Evolutionary conservation across 2,329 filamentous ascomycete species (phyloP).

Genomic region (Davidsoniella neocaledoniae): DNA sequence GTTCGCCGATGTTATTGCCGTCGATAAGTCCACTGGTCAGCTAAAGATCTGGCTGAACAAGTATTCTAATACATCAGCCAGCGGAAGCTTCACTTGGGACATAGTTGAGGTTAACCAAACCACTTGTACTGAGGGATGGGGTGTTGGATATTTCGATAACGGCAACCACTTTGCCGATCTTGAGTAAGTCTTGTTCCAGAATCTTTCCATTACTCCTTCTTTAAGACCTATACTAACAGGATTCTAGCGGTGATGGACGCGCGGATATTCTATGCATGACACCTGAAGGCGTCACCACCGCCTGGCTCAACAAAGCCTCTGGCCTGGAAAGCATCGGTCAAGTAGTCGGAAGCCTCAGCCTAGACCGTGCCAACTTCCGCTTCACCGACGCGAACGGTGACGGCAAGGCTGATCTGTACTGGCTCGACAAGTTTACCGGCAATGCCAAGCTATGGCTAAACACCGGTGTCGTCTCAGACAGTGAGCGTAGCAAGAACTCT

Average conservation of each 20-base stretch:
- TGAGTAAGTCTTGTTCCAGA: slow-evolving; percentile 4
- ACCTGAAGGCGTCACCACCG: slow-evolving; percentile 16
- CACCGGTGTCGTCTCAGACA: slow-evolving; percentile 12
- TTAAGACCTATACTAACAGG: slow-evolving; percentile 1
- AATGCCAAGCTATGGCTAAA: slow-evolving; percentile 20
- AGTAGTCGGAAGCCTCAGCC: slow-evolving; percentile 18
- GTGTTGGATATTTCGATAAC: slow-evolving; percentile 17
- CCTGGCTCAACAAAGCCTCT: slow-evolving; percentile 15
- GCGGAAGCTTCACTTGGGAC: slow-evolving; percentile 8
- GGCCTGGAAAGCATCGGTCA: slow-evolving; percentile 15
- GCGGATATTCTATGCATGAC: slow-evolving; percentile 22
- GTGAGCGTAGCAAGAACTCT: neutral
- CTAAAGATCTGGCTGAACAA: slow-evolving; percentile 13
- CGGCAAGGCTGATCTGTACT: slow-evolving; percentile 20
- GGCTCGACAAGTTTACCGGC: slow-evolving; percentile 21
- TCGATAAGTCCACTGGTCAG: slow-evolving; percentile 10
- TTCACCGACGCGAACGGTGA: slow-evolving; percentile 25
- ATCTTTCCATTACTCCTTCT: too few species aligned
- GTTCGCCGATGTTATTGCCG: slow-evolving; percentile 16
- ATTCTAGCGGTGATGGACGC: slow-evolving; percentile 15
- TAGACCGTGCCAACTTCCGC: slow-evolving; percentile 22
- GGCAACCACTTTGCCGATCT: slow-evolving; percentile 21
- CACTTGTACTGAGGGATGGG: slow-evolving; percentile 16
- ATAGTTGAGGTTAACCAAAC: slow-evolving; percentile 2
- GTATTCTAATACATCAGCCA: slow-evolving; percentile 3